phyloP scores from a whole-genome alignment of 1,284 basidiomycete genomes.

The Malassezia nana region DNA sequence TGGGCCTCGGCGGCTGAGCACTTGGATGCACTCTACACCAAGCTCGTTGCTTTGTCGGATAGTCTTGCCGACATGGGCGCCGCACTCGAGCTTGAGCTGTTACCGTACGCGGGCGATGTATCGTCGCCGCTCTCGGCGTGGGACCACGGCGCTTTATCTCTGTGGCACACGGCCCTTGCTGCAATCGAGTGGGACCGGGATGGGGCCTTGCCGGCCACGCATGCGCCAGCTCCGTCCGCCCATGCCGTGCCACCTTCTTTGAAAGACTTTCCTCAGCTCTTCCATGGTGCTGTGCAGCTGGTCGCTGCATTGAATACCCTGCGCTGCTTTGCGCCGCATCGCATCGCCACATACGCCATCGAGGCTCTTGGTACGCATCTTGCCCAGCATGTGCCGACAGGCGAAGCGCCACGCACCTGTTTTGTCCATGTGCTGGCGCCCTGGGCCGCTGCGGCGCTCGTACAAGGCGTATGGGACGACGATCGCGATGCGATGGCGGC shows the following conservation, averaged over 20 bases:
- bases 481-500: background rate
- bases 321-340: conserved; percentile 10
- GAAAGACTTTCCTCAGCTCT: background rate
- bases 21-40: background rate
- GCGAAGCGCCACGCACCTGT: background rate
- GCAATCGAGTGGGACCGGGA: background rate
- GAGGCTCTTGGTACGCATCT: background rate
- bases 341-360: background rate
- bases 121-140: background rate
- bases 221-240: background rate
- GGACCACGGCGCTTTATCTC: background rate
- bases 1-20: background rate
- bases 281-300: background rate
- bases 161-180: background rate
- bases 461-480: background rate
- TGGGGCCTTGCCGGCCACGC: background rate
- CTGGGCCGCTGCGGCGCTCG: conserved; percentile 4
- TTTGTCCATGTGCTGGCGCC: background rate
- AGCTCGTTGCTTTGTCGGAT: background rate
- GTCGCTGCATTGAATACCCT: conserved; percentile 9
- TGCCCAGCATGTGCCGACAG: background rate
- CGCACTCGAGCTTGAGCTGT: background rate
- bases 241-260: background rate
- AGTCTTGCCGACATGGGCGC: background rate
- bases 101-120: background rate